Evolutionary conservation across 345 rosid genomes (phyloP).

Genomic region (Streptanthus diversifolius): DNA sequence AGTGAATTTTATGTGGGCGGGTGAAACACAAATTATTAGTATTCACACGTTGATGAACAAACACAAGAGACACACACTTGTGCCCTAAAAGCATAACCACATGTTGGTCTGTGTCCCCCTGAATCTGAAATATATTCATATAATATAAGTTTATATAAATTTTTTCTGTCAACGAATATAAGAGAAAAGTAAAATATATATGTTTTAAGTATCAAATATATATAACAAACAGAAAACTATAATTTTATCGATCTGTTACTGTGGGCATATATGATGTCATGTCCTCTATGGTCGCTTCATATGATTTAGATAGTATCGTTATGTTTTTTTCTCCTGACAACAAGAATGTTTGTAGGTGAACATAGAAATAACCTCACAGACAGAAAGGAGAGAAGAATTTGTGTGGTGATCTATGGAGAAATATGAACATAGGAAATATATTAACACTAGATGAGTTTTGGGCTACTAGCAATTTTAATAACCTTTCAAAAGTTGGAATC

Average conservation of each 20-base stretch:
- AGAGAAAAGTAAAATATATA: neutral
- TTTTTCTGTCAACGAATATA: neutral
- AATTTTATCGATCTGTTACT: neutral
- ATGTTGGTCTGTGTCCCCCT: constrained; percentile 41
- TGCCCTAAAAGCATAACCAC: constrained; percentile 42
- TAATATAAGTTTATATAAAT: neutral
- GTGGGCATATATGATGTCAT: constrained; percentile 16
- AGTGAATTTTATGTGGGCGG: constrained; percentile 28
- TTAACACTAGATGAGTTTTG: neutral
- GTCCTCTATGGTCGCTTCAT: neutral
- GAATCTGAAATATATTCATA: neutral
- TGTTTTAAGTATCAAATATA: constrained; percentile 10
- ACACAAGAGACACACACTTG: constrained; percentile 29
- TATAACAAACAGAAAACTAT: neutral
- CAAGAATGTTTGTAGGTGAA: neutral
- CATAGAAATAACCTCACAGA: neutral
- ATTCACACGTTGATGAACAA: constrained; percentile 18
- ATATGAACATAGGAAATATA: neutral
- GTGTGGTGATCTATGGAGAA: neutral
- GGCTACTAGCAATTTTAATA: neutral
- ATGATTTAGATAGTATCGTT: neutral
- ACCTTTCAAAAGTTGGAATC: neutral
- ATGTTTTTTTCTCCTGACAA: neutral
- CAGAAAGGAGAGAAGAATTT: neutral
- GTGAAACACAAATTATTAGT: constrained; percentile 28